Conservation (phyloP, 2,329 filamentous ascomycete species). For the Penicillium freii region DNA sequence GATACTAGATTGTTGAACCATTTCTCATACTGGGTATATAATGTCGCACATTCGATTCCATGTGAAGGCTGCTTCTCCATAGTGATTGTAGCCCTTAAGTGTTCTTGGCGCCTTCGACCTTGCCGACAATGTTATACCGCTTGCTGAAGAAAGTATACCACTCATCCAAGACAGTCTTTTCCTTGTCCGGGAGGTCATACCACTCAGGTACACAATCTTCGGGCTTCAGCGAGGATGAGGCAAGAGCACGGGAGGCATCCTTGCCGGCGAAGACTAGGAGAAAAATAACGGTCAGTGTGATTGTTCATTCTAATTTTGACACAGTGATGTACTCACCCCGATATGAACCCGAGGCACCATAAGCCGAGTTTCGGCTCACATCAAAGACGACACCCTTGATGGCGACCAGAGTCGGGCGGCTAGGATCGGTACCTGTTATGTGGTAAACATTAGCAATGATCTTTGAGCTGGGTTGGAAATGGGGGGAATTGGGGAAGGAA, state of each 20-base stretch:
- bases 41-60: conserved; percentile 4
- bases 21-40: conserved; percentile 8
- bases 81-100: conserved; percentile 19
- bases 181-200: conserved; percentile 77
- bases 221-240: conserved; percentile 76
- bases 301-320: neutral
- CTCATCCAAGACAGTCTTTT: conserved; percentile 80
- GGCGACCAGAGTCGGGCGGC: conserved; percentile 57
- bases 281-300: neutral
- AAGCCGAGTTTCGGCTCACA: conserved; percentile 84
- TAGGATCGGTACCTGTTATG: conserved; percentile 38
- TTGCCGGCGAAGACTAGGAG: conserved; percentile 85
- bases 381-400: conserved; percentile 92
- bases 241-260: conserved; percentile 90
- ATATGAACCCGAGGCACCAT: conserved; percentile 79
- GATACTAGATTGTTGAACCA: neutral
- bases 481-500: neutral
- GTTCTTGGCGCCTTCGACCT: conserved; percentile 43
- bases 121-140: conserved; percentile 75
- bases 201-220: conserved; percentile 83
- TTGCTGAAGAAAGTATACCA: conserved; percentile 98
- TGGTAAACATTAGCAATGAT: neutral
- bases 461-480: neutral
- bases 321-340: conserved; percentile 61
- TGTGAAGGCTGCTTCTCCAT: neutral